Evolutionary conservation across 495 filamentous ascomycete species (phyloP).

Genomic region (Penicillium flavigenum): DNA sequence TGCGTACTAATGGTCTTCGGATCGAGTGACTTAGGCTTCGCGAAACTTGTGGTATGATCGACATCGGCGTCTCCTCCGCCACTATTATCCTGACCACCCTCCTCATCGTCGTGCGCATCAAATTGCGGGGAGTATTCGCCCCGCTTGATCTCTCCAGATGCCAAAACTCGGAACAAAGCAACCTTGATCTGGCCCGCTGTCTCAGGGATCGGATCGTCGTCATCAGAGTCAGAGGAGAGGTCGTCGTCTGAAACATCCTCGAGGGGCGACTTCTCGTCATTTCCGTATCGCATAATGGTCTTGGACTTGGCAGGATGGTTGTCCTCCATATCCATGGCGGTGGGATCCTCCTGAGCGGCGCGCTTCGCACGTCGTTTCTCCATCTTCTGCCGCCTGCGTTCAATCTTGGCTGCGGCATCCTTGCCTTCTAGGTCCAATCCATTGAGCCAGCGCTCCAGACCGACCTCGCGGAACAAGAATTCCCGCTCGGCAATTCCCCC

Average conservation of each 20-base stretch:
- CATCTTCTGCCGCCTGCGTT: constrained; percentile 80
- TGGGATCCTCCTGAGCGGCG: constrained; percentile 45
- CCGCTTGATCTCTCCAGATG: constrained; percentile 93
- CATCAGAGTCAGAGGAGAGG: constrained; percentile 70
- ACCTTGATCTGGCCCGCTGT: constrained; percentile 98
- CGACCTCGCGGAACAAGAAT: constrained; percentile 96
- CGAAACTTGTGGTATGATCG: constrained; percentile 98
- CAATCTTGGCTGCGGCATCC: constrained; percentile 82
- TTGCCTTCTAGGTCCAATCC: constrained; percentile 89
- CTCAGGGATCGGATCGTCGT: constrained; percentile 85
- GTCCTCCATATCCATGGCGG: constrained; percentile 52
- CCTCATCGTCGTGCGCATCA: constrained; percentile 92
- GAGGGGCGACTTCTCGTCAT: constrained; percentile 68
- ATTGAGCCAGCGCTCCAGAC: constrained; percentile 92
- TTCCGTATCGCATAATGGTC: constrained; percentile 72
- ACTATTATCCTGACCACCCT: constrained; percentile 50
- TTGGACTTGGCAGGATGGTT: constrained; percentile 47
- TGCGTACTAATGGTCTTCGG: constrained; percentile 97
- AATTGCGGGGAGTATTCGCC: constrained; percentile 98
- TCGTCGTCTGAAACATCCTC: constrained; percentile 70
- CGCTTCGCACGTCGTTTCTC: constrained; percentile 79
- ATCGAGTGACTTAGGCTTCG: constrained; percentile 94
- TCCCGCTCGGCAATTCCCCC: constrained; percentile 94
- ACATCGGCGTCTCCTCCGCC: constrained; percentile 63
- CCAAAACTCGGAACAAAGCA: constrained; percentile 90